Evolutionary conservation across 1,139 yeast genomes (phyloP).

Genomic region (Nakaseomyces nivariensis): DNA sequence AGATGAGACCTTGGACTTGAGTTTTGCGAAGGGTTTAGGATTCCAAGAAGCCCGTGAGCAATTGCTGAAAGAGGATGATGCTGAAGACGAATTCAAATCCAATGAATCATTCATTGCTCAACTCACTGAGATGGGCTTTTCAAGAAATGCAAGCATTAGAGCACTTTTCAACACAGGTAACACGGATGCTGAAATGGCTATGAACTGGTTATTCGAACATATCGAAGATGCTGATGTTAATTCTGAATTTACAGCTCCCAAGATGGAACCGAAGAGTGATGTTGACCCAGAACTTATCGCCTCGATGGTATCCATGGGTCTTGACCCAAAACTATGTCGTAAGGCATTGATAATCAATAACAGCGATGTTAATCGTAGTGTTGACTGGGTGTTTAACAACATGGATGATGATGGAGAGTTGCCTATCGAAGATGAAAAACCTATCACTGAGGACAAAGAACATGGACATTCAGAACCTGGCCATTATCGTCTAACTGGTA

Average conservation of each 20-base stretch:
- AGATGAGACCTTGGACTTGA: conserved; percentile 29
- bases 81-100: conserved; percentile 39
- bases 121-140: conserved; percentile 80
- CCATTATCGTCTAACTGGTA: conserved; percentile 51
- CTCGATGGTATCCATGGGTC: conserved; percentile 59
- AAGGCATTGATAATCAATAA: conserved; percentile 56
- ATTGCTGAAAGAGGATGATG: conserved; percentile 30
- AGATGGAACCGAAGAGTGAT: conserved; percentile 13
- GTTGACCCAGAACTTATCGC: conserved; percentile 43
- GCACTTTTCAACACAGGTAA: conserved; percentile 72
- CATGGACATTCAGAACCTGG: conserved; percentile 28
- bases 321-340: conserved; percentile 47
- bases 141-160: conserved; percentile 51
- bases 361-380: conserved; percentile 62
- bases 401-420: conserved; percentile 55
- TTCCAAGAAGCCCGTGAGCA: conserved; percentile 35
- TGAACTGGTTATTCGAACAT: conserved; percentile 85
- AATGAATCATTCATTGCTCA: conserved; percentile 45
- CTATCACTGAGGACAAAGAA: conserved; percentile 8
- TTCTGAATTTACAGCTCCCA: conserved; percentile 39
- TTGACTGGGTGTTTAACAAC: conserved; percentile 80
- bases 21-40: conserved; percentile 30
- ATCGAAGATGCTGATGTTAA: conserved; percentile 80
- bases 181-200: conserved; percentile 59
- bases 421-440: conserved; percentile 7